Evolutionary conservation across 805 yeast genomes (phyloP).

Genomic region (Ogataea pini): DNA sequence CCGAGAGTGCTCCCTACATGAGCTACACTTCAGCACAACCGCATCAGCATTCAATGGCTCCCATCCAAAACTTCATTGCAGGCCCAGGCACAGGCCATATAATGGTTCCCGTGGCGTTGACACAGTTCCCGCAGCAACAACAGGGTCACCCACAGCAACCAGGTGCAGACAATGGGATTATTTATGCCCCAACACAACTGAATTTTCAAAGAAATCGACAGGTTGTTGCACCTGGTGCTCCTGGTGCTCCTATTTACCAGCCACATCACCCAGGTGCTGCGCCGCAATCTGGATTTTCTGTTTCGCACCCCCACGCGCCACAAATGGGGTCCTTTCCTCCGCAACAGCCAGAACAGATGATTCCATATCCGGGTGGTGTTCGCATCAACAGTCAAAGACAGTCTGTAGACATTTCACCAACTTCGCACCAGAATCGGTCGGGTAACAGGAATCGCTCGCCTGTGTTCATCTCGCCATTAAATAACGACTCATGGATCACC

Average conservation of each 20-base stretch:
- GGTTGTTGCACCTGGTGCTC: background rate
- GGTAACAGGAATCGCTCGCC: background rate
- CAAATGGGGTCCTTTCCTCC: background rate
- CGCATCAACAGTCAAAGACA: background rate
- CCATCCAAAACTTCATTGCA: background rate
- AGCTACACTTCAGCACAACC: background rate
- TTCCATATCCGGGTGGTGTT: background rate
- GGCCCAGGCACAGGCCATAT: background rate
- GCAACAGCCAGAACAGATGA: background rate
- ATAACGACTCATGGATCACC: slow-evolving; percentile 3
- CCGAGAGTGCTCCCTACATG: background rate
- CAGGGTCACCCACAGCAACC: background rate
- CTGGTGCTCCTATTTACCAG: background rate
- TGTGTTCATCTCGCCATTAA: background rate
- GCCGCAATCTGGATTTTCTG: no score
- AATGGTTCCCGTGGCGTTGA: background rate
- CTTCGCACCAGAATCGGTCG: background rate
- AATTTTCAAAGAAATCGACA: background rate
- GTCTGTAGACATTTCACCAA: background rate
- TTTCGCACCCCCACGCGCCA: background rate
- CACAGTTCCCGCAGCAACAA: background rate
- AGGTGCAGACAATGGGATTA: background rate
- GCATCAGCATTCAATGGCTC: background rate
- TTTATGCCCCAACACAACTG: background rate
- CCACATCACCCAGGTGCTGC: background rate